A percentile compares a stretch with the other conserved stretches of the same genome.
Conservation (phyloP, 306 rosid species). For the Quercus agrifolia region DNA sequence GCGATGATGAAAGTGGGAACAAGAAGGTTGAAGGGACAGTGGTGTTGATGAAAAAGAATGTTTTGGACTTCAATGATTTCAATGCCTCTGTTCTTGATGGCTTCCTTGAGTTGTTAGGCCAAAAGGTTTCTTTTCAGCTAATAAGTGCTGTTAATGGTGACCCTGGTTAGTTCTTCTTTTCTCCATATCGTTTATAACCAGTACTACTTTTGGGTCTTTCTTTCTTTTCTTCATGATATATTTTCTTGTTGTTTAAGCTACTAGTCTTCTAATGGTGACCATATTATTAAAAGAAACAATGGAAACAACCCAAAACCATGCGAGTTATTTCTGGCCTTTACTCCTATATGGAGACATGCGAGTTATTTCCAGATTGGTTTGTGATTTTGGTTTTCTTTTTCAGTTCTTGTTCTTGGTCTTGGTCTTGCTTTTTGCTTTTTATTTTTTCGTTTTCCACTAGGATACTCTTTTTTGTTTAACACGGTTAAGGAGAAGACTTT, state of each 20-base stretch:
- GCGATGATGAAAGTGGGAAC: neutral
- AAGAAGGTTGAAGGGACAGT: slow-evolving; percentile 47
- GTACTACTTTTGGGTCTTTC: neutral
- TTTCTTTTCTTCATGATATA: neutral
- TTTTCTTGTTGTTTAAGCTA: neutral
- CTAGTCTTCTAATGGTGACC: too few relatives aligned
- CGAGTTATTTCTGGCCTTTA: too few relatives aligned
- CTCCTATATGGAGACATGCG: too few relatives aligned
- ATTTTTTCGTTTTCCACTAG: too few relatives aligned
- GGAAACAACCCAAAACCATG: too few relatives aligned
- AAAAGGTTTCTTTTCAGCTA: slow-evolving; percentile 50
- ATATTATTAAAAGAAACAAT: too few relatives aligned
- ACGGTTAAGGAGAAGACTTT: too few relatives aligned
- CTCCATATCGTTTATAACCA: neutral
- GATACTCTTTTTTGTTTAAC: too few relatives aligned
- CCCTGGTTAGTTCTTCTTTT: slow-evolving; percentile 28
- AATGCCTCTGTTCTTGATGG: slow-evolving; percentile 49
- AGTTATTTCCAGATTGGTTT: neutral
- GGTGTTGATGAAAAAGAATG: slow-evolving; percentile 75
- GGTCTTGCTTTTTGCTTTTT: too few relatives aligned
- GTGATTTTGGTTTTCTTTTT: too few relatives aligned
- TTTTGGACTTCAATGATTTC: slow-evolving; percentile 63
- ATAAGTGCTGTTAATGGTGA: slow-evolving; percentile 47
- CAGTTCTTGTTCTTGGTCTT: too few relatives aligned
- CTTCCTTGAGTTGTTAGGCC: slow-evolving; percentile 56